Base-by-base conservation (phyloP, 1,284 basidiomycete species). In the Inonotus obliquus region DNA sequence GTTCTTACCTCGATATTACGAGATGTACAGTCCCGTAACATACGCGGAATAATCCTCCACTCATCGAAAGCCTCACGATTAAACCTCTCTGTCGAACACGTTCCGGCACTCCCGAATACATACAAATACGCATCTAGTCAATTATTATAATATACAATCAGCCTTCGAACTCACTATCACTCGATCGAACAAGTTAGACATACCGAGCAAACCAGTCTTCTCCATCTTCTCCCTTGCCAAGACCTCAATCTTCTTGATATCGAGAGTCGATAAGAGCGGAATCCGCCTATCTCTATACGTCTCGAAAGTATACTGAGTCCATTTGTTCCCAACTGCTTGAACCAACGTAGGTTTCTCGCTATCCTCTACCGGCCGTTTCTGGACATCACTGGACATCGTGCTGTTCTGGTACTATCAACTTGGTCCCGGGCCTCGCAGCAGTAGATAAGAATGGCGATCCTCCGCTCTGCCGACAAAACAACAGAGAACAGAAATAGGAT, bases 21-120 rank as follows among this genome's bases (percentile, higher is more conserved):
- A 9, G 73, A 69, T 1, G 84, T 85, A 0, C 82, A 85, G 66
- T 91, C 77, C n/a, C 84, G 82, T 49, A 93, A 79, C 88, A 93
- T 87, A 4, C 88, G 83, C 1, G 92, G 91, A 19, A 89, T 76
- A 67, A 91, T 84, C 47, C 78, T 80, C 76, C 80, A 90, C 65
- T 78, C 80, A 44, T 81, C 75, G 60, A 91, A 79, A 1, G 81
- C 84, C 32, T 71, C 74, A 29, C 75, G 73, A 65, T 90, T 91
- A 59, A 79, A 81, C 37, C 70, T 74, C 67, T 82, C 77, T 4
- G 89, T 91, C 14, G 76, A 72, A 61, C 75, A 74, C 5, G 79
- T 80, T 0, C 88, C 88, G 3, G 88, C 87, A 63, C 79, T 82
- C 45, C 84, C 85, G 58, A 78, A 77, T 4, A 84, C 81, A 65